Evolutionary conservation across 2,329 filamentous ascomycete species (phyloP), one percentile per base, ranked within the genome.

Genomic region (Xylariaceae sp.): DNA sequence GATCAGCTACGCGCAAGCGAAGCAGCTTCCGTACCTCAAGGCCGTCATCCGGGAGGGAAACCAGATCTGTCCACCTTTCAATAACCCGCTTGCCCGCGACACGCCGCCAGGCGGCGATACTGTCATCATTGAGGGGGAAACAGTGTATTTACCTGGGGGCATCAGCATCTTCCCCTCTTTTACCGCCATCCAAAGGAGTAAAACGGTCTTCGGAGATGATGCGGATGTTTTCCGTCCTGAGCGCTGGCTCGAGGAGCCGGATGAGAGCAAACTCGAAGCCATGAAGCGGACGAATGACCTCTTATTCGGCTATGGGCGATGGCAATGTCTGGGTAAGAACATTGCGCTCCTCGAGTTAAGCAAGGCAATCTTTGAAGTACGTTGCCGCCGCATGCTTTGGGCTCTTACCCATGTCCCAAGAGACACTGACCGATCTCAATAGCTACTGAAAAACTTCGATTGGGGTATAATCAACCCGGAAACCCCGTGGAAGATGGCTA

Each of bases 11-110:
- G 49, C 53, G 9, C 57, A 70, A 52, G 65, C 66, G 0, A 57
- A 57, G 42, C 52, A 58, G 36, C 55, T 72, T 9, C 66, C 67
- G 0, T 75, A 71, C 46, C 59, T 75, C 2, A 64, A 68, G 44
- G 71, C 70, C 1, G 66, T 68, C 17, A 67, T 75, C 41, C 64
- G 66, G 32, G 73, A 75, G 55, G 65, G 62, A 2, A 52, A 71
- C 44, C 61, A 72, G 0, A 62, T 72, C 11, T 66, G 62, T 38
- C 67, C 68, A 7, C 67, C 67, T 0, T 56, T 58, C 0, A 53
- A 57, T 10, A 58, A 57, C 32, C 47, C 57, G 6, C 46, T 63
- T 3, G 42, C 54, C 5, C 58, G 51, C 48, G 45, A 54, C n/a
- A 41, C 38, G 10, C 53, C 55, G 10, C 48, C 48, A 5, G 49